Evolutionary conservation across 2,329 filamentous ascomycete genomes (phyloP).

Genomic region (Pseudocercospora cruenta): DNA sequence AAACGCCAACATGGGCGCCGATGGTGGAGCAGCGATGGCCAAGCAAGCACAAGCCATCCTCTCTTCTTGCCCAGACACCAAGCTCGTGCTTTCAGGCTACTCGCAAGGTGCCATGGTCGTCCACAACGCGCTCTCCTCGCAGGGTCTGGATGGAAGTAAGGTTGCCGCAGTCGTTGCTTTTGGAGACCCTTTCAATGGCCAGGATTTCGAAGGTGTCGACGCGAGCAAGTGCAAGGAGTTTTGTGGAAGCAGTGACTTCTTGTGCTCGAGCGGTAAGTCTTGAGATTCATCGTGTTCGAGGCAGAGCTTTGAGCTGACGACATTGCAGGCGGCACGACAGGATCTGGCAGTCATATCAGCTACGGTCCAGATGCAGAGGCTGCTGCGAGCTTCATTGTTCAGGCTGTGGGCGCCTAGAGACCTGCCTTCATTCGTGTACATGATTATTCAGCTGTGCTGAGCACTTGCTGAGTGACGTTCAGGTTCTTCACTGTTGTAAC

Average conservation of each 20-base stretch:
- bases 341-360: conserved; percentile 30
- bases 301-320: background rate
- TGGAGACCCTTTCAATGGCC: conserved; percentile 35
- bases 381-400: conserved; percentile 30
- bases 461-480: background rate
- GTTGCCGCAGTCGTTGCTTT: conserved; percentile 35
- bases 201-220: conserved; percentile 30
- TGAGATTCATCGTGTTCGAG: background rate
- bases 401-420: background rate
- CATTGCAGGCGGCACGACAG: conserved; percentile 20
- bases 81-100: conserved; percentile 29
- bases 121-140: conserved; percentile 25
- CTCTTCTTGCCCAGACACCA: conserved; percentile 27
- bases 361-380: conserved; percentile 30
- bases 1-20: conserved; percentile 29
- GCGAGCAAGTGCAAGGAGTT: conserved; percentile 30
- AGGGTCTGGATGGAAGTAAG: conserved; percentile 28
- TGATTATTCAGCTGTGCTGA: background rate
- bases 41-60: conserved; percentile 18
- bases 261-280: conserved; percentile 25
- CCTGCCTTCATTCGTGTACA: background rate
- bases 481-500: background rate
- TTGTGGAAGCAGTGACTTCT: conserved; percentile 28
- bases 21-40: conserved; percentile 28
- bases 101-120: conserved; percentile 28